Evolutionary conservation across 169 alveolate species (phyloP).

Genomic region (Plasmodium relictum): DNA sequence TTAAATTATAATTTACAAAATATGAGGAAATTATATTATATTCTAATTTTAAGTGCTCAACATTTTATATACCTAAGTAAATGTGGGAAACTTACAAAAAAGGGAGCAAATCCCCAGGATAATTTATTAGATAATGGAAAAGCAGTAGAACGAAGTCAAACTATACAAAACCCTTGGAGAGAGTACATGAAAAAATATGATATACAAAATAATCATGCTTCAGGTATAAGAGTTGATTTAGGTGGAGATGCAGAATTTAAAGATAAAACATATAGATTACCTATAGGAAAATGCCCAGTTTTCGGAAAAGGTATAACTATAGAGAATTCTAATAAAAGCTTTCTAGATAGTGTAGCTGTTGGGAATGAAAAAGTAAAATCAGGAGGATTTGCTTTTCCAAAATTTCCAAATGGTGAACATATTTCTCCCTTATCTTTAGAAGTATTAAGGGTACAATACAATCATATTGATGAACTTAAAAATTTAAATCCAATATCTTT

Average conservation of each 20-base stretch:
- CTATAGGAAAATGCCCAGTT: conserved; percentile 87
- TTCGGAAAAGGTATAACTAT: conserved; percentile 83
- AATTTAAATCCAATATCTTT: conserved; percentile 77
- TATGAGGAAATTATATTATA: conserved; percentile 57
- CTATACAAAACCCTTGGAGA: conserved; percentile 78
- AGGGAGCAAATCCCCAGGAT: not conserved
- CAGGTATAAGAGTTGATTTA: conserved; percentile 86
- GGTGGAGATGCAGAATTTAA: conserved; percentile 82
- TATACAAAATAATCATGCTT: conserved; percentile 80
- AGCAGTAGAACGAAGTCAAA: conserved; percentile 29
- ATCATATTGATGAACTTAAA: conserved; percentile 18
- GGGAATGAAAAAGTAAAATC: conserved; percentile 32
- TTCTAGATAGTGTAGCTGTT: conserved; percentile 80
- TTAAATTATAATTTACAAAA: conserved; percentile 7
- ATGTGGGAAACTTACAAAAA: not conserved
- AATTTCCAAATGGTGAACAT: conserved; percentile 33
- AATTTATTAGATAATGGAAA: not conserved
- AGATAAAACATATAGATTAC: conserved; percentile 79
- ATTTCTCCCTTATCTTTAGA: conserved; percentile 82
- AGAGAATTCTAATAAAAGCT: conserved; percentile 78
- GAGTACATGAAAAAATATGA: conserved; percentile 84
- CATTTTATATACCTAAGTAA: conserved; percentile 15
- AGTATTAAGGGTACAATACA: conserved; percentile 54
- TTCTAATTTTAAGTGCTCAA: conserved; percentile 34
- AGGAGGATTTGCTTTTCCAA: conserved; percentile 81